These are phyloP conservation scores for Phytophthora hybrid DNA, from an alignment of 352 stramenopile species.

Conservation along the genomic window DNA sequence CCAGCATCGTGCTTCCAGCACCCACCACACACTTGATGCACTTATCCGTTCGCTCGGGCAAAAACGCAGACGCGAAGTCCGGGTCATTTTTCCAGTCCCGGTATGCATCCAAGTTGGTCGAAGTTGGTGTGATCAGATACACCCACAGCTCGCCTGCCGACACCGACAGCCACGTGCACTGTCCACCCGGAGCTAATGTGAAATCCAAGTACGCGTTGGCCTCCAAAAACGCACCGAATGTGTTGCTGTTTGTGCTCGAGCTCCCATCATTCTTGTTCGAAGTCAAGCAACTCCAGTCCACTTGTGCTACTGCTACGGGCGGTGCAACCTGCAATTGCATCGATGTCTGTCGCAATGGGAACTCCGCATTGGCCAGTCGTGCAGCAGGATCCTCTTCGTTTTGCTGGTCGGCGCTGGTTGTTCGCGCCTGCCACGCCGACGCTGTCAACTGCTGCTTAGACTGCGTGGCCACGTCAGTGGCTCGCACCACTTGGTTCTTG, in stretches of 20 bases:
- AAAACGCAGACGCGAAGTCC: constrained; percentile 53
- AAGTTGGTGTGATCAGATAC: constrained; percentile 72
- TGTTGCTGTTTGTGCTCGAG: constrained; percentile 47
- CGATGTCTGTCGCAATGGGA: constrained; percentile 55
- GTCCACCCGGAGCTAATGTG: constrained; percentile 53
- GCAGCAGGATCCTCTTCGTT: constrained; percentile 16
- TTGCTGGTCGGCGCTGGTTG: constrained; percentile 19
- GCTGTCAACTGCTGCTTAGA: constrained; percentile 46
- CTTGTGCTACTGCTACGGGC: constrained; percentile 56
- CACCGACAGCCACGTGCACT: constrained; percentile 73
- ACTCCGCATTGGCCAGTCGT: constrained; percentile 59
- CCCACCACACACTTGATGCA: constrained; percentile 77
- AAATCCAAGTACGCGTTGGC: constrained; percentile 79
- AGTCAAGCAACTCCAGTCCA: constrained; percentile 65
- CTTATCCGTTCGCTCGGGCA: constrained; percentile 71
- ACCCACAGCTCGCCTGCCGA: constrained; percentile 67
- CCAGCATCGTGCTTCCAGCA: constrained; percentile 55
- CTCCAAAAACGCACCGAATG: constrained; percentile 66
- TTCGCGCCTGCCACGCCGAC: constrained; percentile 36
- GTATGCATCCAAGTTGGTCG: constrained; percentile 56
- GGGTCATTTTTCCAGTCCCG: constrained; percentile 65
- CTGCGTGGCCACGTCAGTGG: constrained; percentile 52
- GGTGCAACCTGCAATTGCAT: constrained; percentile 45
- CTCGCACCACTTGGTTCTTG: constrained; percentile 42
- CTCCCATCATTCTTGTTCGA: constrained; percentile 4